These are phyloP conservation scores for Anethum foeniculum DNA, from an alignment of 140 eudicot species.

Conservation along the genomic window DNA sequence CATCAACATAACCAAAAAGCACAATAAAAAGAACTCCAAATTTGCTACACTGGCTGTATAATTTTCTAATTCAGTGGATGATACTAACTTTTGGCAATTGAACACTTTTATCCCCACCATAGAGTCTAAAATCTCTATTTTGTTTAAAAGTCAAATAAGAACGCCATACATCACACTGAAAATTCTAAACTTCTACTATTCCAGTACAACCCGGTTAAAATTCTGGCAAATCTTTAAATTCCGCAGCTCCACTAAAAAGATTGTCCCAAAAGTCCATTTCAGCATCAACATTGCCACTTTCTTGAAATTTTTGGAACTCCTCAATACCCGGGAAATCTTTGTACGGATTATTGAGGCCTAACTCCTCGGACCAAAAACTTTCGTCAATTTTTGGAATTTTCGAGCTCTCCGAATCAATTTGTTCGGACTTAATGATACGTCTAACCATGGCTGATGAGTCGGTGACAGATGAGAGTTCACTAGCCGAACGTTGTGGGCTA, in stretches of 20 bases:
- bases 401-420: constrained; percentile 20
- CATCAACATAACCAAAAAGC: not conserved
- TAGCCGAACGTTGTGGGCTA: constrained; percentile 33
- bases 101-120: constrained; percentile 8
- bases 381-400: constrained; percentile 39
- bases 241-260: constrained; percentile 41
- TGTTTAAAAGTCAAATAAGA: not conserved
- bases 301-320: not conserved
- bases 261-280: constrained; percentile 72
- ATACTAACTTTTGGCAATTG: not conserved
- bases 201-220: constrained; percentile 15
- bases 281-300: constrained; percentile 9
- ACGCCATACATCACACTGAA: constrained; percentile 1
- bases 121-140: not conserved
- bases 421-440: constrained; percentile 23
- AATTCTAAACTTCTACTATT: not conserved
- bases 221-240: constrained; percentile 51
- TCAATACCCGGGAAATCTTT: not conserved
- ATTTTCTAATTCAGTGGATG: not conserved
- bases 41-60: not conserved
- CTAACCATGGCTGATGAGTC: constrained; percentile 16
- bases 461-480: constrained; percentile 49
- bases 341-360: not conserved
- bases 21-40: no score
- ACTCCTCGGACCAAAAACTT: constrained; percentile 60